Conservation (phyloP, 441 rosid genomes). For the Gossypium schwendimanii region DNA sequence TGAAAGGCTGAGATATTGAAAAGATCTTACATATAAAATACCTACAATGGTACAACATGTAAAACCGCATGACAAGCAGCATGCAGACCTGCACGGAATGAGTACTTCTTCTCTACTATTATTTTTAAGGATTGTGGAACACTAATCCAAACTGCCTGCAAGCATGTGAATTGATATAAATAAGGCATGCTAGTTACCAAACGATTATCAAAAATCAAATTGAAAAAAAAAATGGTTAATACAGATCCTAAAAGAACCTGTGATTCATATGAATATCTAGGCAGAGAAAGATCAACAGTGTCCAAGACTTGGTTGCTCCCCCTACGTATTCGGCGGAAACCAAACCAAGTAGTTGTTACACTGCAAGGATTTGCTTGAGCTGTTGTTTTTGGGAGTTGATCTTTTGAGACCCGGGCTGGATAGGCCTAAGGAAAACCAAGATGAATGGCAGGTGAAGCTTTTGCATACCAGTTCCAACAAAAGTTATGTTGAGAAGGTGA, state of each 20-base stretch:
- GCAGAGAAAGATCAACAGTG: constrained; percentile 62
- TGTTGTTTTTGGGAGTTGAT: constrained; percentile 50
- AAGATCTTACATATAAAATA: constrained; percentile 6
- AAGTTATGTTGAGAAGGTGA: constrained; percentile 7
- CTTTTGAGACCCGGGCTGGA: constrained; percentile 33
- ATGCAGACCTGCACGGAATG: constrained; percentile 72
- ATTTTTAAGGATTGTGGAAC: constrained; percentile 55
- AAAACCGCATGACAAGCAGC: constrained; percentile 92
- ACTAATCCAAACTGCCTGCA: constrained; percentile 86
- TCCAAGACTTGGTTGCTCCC: constrained; percentile 46
- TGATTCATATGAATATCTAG: constrained; percentile 67
- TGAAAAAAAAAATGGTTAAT: constrained; percentile 4
- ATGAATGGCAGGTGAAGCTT: constrained; percentile 11
- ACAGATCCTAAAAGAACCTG: constrained; percentile 40
- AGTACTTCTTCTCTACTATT: constrained; percentile 34
- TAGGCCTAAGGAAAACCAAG: constrained; percentile 48
- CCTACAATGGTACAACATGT: constrained; percentile 75
- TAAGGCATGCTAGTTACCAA: not conserved
- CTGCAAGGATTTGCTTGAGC: constrained; percentile 67
- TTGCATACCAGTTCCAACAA: not conserved
- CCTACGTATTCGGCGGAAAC: constrained; percentile 51
- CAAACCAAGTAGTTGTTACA: constrained; percentile 85
- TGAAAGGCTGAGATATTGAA: not conserved
- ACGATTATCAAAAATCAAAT: not conserved
- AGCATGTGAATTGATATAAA: constrained; percentile 9